A percentile compares a stretch with the other conserved stretches of the same genome.
These are phyloP conservation scores for Salix exigua DNA, from an alignment of 345 rosid genomes.

Conservation along the genomic window DNA sequence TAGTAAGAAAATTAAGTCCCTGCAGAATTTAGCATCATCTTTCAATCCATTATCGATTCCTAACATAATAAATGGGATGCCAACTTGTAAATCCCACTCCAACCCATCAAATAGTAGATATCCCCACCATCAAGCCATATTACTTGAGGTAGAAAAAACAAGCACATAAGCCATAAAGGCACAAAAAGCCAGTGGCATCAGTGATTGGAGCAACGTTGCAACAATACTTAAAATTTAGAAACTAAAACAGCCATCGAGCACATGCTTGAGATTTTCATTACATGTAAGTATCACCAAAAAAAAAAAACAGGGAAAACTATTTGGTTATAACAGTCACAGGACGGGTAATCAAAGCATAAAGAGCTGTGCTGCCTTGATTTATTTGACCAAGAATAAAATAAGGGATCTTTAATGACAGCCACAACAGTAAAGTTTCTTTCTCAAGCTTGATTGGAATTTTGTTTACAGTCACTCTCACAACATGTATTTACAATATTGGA, in stretches of 20 bases:
- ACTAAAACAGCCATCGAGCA: not conserved
- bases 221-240: not conserved
- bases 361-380: not conserved
- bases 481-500: not conserved
- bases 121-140: not conserved
- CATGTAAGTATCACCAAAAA: not conserved
- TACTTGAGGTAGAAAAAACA: not conserved
- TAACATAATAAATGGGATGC: not conserved
- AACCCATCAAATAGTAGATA: not conserved
- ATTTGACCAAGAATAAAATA: not conserved
- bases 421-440: not conserved
- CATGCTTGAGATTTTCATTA: not conserved
- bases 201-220: not conserved
- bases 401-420: not conserved
- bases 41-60: not conserved
- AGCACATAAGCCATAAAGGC: not conserved
- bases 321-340: not conserved
- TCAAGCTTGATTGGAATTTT: slow-evolving; percentile 4
- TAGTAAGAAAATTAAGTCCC: not conserved
- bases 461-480: not conserved
- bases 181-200: not conserved
- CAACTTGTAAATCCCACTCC: not conserved
- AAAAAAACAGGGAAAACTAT: not conserved
- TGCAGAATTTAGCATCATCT: not conserved
- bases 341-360: not conserved